Conservation (phyloP, 805 yeast genomes). For the Lipomyces chichibuensis region DNA sequence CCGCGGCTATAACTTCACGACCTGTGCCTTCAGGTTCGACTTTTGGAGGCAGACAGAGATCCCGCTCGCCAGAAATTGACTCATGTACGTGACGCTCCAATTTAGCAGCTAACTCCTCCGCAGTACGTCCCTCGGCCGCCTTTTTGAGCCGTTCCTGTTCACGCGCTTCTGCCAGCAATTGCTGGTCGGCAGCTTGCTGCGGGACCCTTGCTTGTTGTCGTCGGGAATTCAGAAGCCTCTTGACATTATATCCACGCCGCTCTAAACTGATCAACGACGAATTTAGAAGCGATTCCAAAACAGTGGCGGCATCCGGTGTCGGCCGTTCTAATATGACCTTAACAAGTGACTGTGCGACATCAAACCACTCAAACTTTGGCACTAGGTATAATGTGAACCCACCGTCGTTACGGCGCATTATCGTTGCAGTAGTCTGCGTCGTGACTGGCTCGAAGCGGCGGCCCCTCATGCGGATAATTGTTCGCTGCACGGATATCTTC, state of each 20-base stretch:
- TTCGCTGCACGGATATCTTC: conserved; percentile 38
- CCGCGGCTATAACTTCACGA: neutral
- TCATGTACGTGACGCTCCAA: neutral
- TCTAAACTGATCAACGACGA: conserved; percentile 41
- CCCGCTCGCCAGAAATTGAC: conserved; percentile 10
- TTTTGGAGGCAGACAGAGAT: conserved; percentile 22
- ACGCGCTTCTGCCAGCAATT: conserved; percentile 26
- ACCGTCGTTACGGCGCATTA: conserved; percentile 21
- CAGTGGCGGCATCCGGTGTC: conserved; percentile 46
- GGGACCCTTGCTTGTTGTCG: conserved; percentile 34
- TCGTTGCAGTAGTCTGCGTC: conserved; percentile 37
- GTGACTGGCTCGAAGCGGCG: conserved; percentile 24
- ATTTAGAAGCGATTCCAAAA: conserved; percentile 45
- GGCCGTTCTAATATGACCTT: conserved; percentile 41
- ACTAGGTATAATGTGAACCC: conserved; percentile 36
- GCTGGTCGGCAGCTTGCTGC: conserved; percentile 15
- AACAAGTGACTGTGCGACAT: conserved; percentile 44
- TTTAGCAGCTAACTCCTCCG: conserved; percentile 12
- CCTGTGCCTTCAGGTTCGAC: conserved; percentile 5
- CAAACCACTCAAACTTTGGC: conserved; percentile 45
- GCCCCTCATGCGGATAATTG: conserved; percentile 16
- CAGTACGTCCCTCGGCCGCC: conserved; percentile 19
- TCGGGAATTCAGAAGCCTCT: conserved; percentile 40
- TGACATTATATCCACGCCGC: conserved; percentile 47
- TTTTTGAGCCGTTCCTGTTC: conserved; percentile 23